These are phyloP conservation scores for Rhynchospora breviuscula DNA, from an alignment of 176 grass and related monocot genomes.

Conservation along the genomic window DNA sequence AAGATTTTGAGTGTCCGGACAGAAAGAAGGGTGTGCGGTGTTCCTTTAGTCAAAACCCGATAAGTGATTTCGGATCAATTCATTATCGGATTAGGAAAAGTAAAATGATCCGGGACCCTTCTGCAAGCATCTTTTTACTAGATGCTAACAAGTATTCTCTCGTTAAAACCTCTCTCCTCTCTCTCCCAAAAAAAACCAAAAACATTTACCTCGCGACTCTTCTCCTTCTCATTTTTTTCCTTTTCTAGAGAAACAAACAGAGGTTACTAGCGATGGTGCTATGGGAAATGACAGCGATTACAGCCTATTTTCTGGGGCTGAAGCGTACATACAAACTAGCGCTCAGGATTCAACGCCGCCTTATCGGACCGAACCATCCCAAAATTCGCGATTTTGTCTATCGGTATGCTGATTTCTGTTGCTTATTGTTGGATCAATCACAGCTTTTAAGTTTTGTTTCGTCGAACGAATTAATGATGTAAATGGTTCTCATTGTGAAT, in stretches of 20 bases:
- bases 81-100: neutral
- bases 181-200: neutral
- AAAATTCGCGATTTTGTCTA: slow-evolving; percentile 61
- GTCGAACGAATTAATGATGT: neutral
- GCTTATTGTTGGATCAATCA: neutral
- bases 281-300: slow-evolving; percentile 93
- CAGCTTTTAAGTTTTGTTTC: neutral
- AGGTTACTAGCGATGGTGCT: slow-evolving; percentile 52
- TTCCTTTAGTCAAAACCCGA: neutral
- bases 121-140: slow-evolving; percentile 8
- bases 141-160: neutral
- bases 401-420: slow-evolving; percentile 28
- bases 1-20: no score
- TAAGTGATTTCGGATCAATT: neutral
- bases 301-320: slow-evolving; percentile 89
- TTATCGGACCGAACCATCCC: slow-evolving; percentile 63
- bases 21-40: no score
- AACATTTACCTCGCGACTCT: neutral
- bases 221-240: slow-evolving; percentile 8
- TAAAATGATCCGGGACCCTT: slow-evolving; percentile 1
- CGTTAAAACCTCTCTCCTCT: neutral
- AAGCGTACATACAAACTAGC: slow-evolving; percentile 72
- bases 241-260: neutral
- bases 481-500: neutral
- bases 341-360: slow-evolving; percentile 73